Evolutionary conservation across 495 filamentous ascomycete genomes (phyloP), one percentile per base, ranked within the genome.

Genomic region (Staphylotrichum longicolle): DNA sequence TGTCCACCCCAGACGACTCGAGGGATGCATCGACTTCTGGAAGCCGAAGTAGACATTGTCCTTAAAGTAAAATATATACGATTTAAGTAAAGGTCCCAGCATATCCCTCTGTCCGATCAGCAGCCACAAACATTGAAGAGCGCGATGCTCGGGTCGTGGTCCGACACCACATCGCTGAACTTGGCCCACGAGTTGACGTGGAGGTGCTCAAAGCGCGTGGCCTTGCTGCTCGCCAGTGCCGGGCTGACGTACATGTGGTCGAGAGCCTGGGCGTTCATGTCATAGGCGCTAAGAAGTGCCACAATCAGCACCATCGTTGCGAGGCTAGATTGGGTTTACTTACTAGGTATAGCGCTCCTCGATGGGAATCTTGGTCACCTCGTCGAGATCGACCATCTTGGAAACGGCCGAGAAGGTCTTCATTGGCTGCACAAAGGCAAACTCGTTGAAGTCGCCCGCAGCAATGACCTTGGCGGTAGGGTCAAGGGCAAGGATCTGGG

Each of bases 381-480:
- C 81, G 60, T 87, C 85, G 5, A 87, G 63, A 51, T 86, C 82
- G n/a, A 63, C 61, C 39, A 86, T 72, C 3, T 72, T 71, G 0
- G 79, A 81, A 7, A 75, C 60, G 1, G 45, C 11, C 6, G 64
- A 62, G 62, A 85, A 84, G 0, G 68, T 70, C 40, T 72, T 63
- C 66, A 86, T 66, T 0, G 84, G 83, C 67, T 67, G 42, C 10
- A 80, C 83, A 62, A 83, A 84, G 1, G 77, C 61, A 64, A 85
- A 87, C 72, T 88, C 85, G 76, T 88, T 87, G 69, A 82, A 88
- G 66, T 87, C 84, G 10, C 85, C 85, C 0, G 79, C 74, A 0
- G 76, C 68, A 20, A 85, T 69, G 40, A 88, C 70, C 7, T 65
- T 63, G 0, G 84, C 84, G 1, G 68, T 45, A 3, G 63, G 53